Conservation (phyloP, 2,329 filamentous ascomycete species). For the Ophiostoma himal-ulmi region DNA sequence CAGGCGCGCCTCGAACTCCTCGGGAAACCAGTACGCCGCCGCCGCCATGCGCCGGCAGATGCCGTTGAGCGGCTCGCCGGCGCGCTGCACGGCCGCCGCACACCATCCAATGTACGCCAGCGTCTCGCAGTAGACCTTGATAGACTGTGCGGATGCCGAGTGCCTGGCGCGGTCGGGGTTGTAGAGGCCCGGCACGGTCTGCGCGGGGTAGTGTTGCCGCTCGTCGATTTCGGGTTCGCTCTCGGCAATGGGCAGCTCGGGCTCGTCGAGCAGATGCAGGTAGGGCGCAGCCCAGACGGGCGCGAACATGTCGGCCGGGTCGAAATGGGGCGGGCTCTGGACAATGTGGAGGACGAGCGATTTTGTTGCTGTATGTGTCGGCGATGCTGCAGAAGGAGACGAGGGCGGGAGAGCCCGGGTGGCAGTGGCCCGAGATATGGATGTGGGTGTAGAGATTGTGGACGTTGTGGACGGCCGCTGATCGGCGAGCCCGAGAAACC, state of each 20-base stretch:
- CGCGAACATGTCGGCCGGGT: slow-evolving; percentile 32
- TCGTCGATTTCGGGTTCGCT: not conserved
- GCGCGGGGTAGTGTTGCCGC: not conserved
- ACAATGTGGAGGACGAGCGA: slow-evolving; percentile 6
- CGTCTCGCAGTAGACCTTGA: slow-evolving; percentile 32
- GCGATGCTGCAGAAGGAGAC: not conserved
- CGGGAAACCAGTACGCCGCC: slow-evolving; percentile 35
- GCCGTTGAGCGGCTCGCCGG: slow-evolving; percentile 31
- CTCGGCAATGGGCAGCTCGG: not conserved
- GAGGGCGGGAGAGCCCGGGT: not conserved
- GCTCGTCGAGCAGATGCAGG: slow-evolving; percentile 34
- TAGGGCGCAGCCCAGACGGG: slow-evolving; percentile 31
- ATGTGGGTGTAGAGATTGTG: not conserved
- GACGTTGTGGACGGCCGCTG: not conserved
- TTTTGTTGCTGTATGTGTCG: not conserved
- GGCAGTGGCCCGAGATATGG: too few relatives aligned
- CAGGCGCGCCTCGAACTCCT: slow-evolving; percentile 34
- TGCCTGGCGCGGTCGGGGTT: slow-evolving; percentile 24
- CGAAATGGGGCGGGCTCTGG: slow-evolving; percentile 29
- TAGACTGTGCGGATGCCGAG: slow-evolving; percentile 16
- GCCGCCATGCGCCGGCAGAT: slow-evolving; percentile 35
- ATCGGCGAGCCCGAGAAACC: not conserved
- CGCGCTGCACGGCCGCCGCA: slow-evolving; percentile 30
- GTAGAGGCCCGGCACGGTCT: slow-evolving; percentile 24
- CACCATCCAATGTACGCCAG: slow-evolving; percentile 35